A percentile compares a stretch with the other conserved stretches of the same genome.
Conservation (phyloP, 2,329 filamentous ascomycete species). For the Scedosporium dehoogii region DNA sequence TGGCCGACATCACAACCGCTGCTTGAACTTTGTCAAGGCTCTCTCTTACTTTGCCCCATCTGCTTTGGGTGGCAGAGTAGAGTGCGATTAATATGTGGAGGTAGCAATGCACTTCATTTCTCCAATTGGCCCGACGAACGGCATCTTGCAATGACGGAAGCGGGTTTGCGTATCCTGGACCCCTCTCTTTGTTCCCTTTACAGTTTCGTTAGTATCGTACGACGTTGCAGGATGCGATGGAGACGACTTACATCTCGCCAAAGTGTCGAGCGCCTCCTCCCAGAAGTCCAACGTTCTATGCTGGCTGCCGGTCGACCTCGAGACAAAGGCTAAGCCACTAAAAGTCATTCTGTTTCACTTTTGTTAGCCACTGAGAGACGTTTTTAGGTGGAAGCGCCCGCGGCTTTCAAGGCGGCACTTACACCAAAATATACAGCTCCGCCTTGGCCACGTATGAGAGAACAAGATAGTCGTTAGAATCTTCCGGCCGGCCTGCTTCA, state of each 20-base stretch:
- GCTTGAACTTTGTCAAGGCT: conserved; percentile 43
- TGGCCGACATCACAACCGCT: conserved; percentile 28
- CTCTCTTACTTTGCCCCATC: conserved; percentile 56
- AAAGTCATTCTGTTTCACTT: conserved; percentile 36
- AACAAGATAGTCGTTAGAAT: conserved; percentile 43
- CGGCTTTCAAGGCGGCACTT: conserved; percentile 17
- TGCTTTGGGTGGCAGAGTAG: conserved; percentile 57
- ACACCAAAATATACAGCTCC: conserved; percentile 47
- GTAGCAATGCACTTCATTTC: conserved; percentile 55
- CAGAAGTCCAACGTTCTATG: conserved; percentile 28
- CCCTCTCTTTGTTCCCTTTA: conserved; percentile 14
- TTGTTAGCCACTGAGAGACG: background rate
- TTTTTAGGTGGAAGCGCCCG: background rate
- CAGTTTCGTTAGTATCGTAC: background rate
- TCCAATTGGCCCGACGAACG: conserved; percentile 52
- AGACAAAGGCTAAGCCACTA: conserved; percentile 38
- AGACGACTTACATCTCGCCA: conserved; percentile 35
- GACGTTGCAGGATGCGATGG: conserved; percentile 11
- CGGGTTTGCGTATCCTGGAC: conserved; percentile 16
- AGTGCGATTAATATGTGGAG: conserved; percentile 63
- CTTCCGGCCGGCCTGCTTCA: conserved; percentile 32
- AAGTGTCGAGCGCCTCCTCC: conserved; percentile 30
- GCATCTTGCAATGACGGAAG: conserved; percentile 47
- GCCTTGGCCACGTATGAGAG: conserved; percentile 52
- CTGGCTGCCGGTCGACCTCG: conserved; percentile 23